Percentiles rank a stretch among this genome's conserved stretches.
These are phyloP conservation scores for Secale cereale DNA, from an alignment of 176 grass and related monocot species.

Conservation along the genomic window DNA sequence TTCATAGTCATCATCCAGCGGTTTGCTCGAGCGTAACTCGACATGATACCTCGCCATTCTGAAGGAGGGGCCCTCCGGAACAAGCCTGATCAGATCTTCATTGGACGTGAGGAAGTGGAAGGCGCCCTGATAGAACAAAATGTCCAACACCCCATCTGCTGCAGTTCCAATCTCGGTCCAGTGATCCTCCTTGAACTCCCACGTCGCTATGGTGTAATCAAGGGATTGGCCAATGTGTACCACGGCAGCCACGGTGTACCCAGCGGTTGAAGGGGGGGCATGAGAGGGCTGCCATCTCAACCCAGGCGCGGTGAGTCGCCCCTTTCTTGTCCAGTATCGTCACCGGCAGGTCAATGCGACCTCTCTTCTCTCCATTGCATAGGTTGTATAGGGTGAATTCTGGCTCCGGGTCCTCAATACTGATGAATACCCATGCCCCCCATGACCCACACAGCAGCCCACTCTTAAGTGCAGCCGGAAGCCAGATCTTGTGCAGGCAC, in stretches of 20 bases:
- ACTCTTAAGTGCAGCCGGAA: not conserved
- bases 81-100: not conserved
- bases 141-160: not conserved
- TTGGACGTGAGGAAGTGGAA: not conserved
- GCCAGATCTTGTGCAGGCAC: not conserved
- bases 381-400: not conserved
- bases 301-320: not conserved
- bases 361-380: not conserved
- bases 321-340: not conserved
- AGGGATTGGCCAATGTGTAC: not conserved
- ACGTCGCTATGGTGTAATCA: not conserved
- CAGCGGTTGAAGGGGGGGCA: not conserved
- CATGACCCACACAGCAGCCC: not conserved
- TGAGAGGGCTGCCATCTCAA: not conserved
- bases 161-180: not conserved
- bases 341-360: not conserved
- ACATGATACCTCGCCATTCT: not conserved
- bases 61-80: not conserved
- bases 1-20: not conserved
- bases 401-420: too few species aligned
- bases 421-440: not conserved
- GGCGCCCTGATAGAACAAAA: not conserved
- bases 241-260: not conserved
- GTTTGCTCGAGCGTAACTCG: not conserved
- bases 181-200: not conserved